Conservation (phyloP, 805 yeast genomes). For the Yamadazyma insecticola region DNA sequence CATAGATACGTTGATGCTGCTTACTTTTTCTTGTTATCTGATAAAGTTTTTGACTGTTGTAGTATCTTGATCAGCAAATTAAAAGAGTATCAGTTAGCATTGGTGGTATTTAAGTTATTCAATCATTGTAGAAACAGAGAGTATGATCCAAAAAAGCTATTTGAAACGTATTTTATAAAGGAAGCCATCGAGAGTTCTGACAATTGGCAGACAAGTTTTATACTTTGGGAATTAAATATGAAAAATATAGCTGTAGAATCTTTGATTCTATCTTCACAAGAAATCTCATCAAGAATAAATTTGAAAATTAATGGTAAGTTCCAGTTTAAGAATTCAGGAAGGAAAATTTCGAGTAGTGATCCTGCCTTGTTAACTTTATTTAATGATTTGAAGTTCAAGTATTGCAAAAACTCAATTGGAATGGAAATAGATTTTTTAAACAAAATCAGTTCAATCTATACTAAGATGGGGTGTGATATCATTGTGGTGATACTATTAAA, state of each 20-base stretch:
- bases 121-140: conserved; percentile 22
- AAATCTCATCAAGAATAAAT: conserved; percentile 18
- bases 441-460: conserved; percentile 62
- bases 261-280: conserved; percentile 52
- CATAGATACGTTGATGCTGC: conserved; percentile 89
- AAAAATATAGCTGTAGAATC: conserved; percentile 54
- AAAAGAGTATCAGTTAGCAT: conserved; percentile 66
- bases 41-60: conserved; percentile 69
- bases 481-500: conserved; percentile 58
- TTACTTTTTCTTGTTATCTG: conserved; percentile 78
- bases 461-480: conserved; percentile 89
- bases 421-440: conserved; percentile 60
- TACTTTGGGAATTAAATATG: conserved; percentile 57
- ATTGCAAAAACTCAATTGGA: no score
- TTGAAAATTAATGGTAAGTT: conserved; percentile 17
- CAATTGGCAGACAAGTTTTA: conserved; percentile 80
- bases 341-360: conserved; percentile 59
- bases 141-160: conserved; percentile 32
- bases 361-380: conserved; percentile 68
- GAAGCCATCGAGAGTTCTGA: conserved; percentile 58
- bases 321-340: conserved; percentile 13
- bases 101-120: conserved; percentile 75
- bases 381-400: no score
- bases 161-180: conserved; percentile 52
- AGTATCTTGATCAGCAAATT: conserved; percentile 67